Conservation (phyloP, 352 stramenopile genomes). For the Thalassiosira pacifica region DNA sequence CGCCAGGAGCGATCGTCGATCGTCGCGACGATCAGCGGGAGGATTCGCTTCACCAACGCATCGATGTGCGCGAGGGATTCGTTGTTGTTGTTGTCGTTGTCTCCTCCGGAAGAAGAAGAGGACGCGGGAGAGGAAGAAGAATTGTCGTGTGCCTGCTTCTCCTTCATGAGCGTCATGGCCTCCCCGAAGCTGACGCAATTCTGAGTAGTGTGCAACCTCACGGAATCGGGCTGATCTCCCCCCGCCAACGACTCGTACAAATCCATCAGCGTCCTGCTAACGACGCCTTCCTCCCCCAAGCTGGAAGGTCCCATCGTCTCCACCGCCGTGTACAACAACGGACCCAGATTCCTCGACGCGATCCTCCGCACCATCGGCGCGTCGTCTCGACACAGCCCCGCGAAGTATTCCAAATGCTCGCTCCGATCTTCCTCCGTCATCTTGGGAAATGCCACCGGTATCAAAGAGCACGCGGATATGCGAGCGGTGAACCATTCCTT, state of each 20-base stretch:
- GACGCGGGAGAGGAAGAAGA: background rate
- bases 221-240: slow-evolving; percentile 91
- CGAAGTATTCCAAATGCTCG: slow-evolving; percentile 92
- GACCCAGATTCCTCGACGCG: slow-evolving; percentile 90
- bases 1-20: slow-evolving; percentile 97
- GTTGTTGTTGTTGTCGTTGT: too few relatives aligned
- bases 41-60: slow-evolving; percentile 88
- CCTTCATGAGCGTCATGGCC: slow-evolving; percentile 82
- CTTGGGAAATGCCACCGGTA: slow-evolving; percentile 70
- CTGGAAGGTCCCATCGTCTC: slow-evolving; percentile 48
- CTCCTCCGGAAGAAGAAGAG: background rate
- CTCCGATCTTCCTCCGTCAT: slow-evolving; percentile 62
- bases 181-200: slow-evolving; percentile 95
- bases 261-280: slow-evolving; percentile 68
- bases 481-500: slow-evolving; percentile 95
- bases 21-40: slow-evolving; percentile 92
- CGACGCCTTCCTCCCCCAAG: slow-evolving; percentile 56
- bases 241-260: slow-evolving; percentile 81
- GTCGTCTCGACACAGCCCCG: slow-evolving; percentile 94
- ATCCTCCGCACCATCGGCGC: slow-evolving; percentile 97
- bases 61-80: slow-evolving; percentile 47
- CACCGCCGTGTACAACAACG: slow-evolving; percentile 87
- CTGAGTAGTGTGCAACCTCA: slow-evolving; percentile 96
- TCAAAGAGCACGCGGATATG: slow-evolving; percentile 87
- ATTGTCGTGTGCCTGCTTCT: too few relatives aligned